Evolutionary conservation across 2,329 filamentous ascomycete genomes (phyloP).

Genomic region (Tolypocladium amazonense): DNA sequence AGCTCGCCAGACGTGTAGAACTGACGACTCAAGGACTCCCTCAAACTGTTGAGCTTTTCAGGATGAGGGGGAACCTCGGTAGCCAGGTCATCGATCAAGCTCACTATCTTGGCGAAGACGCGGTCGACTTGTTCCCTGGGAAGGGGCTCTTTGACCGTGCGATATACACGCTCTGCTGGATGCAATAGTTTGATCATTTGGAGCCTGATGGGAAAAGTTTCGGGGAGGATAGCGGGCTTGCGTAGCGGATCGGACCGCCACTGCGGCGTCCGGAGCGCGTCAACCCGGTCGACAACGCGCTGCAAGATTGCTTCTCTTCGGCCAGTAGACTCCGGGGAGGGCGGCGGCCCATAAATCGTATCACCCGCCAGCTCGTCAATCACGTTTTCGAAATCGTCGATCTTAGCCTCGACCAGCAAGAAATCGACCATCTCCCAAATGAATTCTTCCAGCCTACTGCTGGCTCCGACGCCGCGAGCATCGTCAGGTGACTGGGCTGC

Average conservation of each 20-base stretch:
- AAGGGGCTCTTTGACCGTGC: not conserved
- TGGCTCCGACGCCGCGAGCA: not conserved
- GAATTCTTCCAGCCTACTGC: not conserved
- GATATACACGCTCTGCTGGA: not conserved
- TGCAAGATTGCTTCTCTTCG: not conserved
- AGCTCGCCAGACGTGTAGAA: not conserved
- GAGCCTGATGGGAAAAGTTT: not conserved
- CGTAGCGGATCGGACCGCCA: not conserved
- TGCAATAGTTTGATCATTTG: not conserved
- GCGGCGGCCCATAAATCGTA: not conserved
- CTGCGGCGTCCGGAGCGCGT: not conserved
- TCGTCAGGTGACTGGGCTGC: not conserved
- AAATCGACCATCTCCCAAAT: not conserved
- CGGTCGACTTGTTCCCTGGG: not conserved
- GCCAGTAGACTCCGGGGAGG: not conserved
- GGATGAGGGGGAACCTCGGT: not conserved
- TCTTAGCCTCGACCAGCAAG: not conserved
- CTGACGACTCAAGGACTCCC: not conserved
- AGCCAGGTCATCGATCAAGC: not conserved
- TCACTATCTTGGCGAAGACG: not conserved
- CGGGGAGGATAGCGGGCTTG: not conserved
- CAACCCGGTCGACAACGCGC: not conserved
- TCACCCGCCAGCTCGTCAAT: not conserved
- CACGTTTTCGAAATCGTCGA: not conserved
- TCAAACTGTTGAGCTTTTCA: not conserved